Base-by-base conservation (phyloP, 805 yeast genomes). In the Dipodascus geniculatus region DNA sequence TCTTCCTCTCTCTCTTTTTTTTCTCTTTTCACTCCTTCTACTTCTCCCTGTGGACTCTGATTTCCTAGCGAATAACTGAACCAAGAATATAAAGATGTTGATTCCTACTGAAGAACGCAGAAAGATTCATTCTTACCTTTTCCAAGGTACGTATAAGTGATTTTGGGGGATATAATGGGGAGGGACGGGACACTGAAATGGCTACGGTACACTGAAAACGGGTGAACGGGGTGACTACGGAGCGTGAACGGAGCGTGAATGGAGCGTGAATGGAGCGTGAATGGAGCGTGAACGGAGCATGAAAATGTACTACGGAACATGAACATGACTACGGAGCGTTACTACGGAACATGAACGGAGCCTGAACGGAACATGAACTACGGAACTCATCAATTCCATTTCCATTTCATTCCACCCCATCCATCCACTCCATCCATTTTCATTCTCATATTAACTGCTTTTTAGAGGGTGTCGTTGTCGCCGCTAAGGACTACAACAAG, bases 51-150 rank as follows among this genome's bases (percentile, higher is more conserved):
- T 42, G 53, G 23, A 53, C 49, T 44, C 31, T 33, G 35, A 49
- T 23, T 11, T 17, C 44, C 44, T 38, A 38, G 44, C 44, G 44
- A 38, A 3, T 3, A 38, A 38, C 44, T 38, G 44, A 61, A 59
- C 56, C 61, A 64, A 47, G n/a, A 9, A 47, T 23, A 47, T 47
- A 78, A 82, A 68, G 73, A 93, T 93, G 99, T 84, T 93, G 82
- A 93, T 93, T 83, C 98, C 99, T 80, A 93, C 87, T 81, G 95
- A 88, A 79, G 99, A 93, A 78, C 90, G 99, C 85, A 88, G 87
- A 82, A 87, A 87, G 90, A 93, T 93, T 77, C 96, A 89, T 95
- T 87, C 83, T 77, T 85, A 90, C 87, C 93, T 93, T 79, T 93
- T 90, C 87, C 90, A 89, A 79, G 95, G 95, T 86, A 83, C 75